Evolutionary conservation across 176 grass and related monocot species (phyloP), one percentile per base, ranked within the genome.

Genomic region (Avena sativa): DNA sequence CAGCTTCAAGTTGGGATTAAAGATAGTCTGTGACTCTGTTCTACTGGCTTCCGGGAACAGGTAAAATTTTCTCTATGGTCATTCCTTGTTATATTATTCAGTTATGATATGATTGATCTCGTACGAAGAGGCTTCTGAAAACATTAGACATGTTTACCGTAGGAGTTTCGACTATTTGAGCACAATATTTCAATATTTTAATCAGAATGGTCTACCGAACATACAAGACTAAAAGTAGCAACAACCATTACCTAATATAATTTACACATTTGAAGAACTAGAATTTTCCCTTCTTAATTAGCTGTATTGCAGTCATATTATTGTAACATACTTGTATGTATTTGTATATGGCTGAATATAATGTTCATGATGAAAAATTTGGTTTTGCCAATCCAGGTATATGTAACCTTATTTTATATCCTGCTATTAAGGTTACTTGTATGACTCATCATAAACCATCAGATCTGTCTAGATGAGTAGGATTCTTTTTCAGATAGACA

Each of bases 31-130:
- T 92, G 88, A 62, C 90, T 92, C 83, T 92, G 79, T 66, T 96
- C 93, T 85, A 96, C 92, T 57, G 94, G 94, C 9, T 96, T 96
- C 72, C 92, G 85, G 10, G 92, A 96, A 79, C 92, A 93, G 94
- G 94, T 93, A 26, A 3, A 9, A 64, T 28, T 15, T 83, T 34
- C 11, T n/a, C 6, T 8, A 19, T 57, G 23, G 23, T 23, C 23
- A 23, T 23, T 23, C 23, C 23, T 23, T 23, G 23, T 23, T 23
- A 23, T 23, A 23, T 23, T 23, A 23, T 23, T 23, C 23, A 67
- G 55, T 59, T 47, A 76, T 59, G 5, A 34, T 50, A 74, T 43
- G 67, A 9, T 66, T 13, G 4, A 83, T 70, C 57, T 25, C 9
- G 58, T 83, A 58, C 13, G 28, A 59, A 68, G 71, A 69, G 13